Conservation (phyloP, 306 rosid genomes). For the Prunus mume region DNA sequence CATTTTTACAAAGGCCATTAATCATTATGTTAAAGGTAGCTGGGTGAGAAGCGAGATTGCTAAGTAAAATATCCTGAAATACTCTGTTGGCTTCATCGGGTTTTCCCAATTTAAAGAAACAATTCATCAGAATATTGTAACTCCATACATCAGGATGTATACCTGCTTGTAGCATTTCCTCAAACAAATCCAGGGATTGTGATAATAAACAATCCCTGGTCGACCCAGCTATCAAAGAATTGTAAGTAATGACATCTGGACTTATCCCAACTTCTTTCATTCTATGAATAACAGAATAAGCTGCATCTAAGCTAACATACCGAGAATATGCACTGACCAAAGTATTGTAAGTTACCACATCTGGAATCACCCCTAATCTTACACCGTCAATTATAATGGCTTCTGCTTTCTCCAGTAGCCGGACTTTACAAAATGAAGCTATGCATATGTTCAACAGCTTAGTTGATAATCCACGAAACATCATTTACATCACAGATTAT, state of each 20-base stretch:
- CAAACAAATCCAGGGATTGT: constrained; percentile 51
- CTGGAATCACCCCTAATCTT: constrained; percentile 62
- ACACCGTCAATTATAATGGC: constrained; percentile 50
- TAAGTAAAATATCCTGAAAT: constrained; percentile 43
- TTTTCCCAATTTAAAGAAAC: constrained; percentile 67
- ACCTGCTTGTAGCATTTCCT: constrained; percentile 59
- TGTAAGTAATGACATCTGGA: constrained; percentile 70
- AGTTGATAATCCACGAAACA: constrained; percentile 56
- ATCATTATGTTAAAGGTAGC: constrained; percentile 69
- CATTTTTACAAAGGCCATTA: constrained; percentile 63
- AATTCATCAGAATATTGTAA: constrained; percentile 65
- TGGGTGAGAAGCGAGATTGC: constrained; percentile 31
- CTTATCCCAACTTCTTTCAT: constrained; percentile 69
- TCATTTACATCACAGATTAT: constrained; percentile 31
- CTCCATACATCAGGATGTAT: constrained; percentile 69
- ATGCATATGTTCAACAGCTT: constrained; percentile 64
- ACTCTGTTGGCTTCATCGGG: constrained; percentile 64
- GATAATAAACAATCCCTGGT: constrained; percentile 34
- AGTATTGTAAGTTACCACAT: constrained; percentile 71
- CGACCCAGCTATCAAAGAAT: constrained; percentile 61
- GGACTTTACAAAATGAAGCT: constrained; percentile 51
- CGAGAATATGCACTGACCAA: constrained; percentile 64
- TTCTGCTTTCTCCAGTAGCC: constrained; percentile 55
- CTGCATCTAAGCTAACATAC: constrained; percentile 48
- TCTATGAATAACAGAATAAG: constrained; percentile 48